Base-by-base conservation (phyloP, 257 asterid species). In the Avicennia marina region DNA sequence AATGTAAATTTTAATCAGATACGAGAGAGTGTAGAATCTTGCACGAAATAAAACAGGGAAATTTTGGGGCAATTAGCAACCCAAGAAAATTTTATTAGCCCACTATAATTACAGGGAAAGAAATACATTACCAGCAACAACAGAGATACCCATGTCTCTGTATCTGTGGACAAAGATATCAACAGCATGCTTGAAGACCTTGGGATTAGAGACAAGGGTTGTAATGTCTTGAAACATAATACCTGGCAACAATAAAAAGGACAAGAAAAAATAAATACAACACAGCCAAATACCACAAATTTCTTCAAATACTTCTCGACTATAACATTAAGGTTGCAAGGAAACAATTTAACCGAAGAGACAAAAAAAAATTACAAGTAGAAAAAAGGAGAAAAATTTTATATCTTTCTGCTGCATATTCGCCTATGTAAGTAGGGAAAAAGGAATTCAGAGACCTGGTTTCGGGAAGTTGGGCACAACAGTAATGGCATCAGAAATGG, bases 171-270 rank as follows among this genome's bases (percentile, higher is more conserved):
- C 89, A 72, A 90, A 87, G 57, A 90, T 90, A 24, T 90, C 96
- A 54, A 90, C 75, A 53, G 94, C 68, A 12, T 86, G 83, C 76
- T 86, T 84, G 75, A 86, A 87, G 24, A 65, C 94, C 79, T 74
- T 79, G 74, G 72, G 98, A 67, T 90, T 81, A 18, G 84, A 73
- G 53, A 90, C 73, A 62, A 90, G 80, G 7, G 98, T 86, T 5
- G 98, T 90, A 51, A 90, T 87, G 64, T 86, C 98, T 63, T 86
- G 96, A 71, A 90, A 90, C 98, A 90, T 86, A 53, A 90, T 86
- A 56, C 98, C 98, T 90, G 80, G 32, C 61, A 60, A 16, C 10
- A 18, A 70, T 13, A 31, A 44, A 25, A 41, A 25, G 45, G 27
- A 58, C 42, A 58, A 68, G 8, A 53, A 40, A 40, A 18, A 52